Evolutionary conservation across 2,329 filamentous ascomycete genomes (phyloP), one percentile per base, ranked within the genome.

Genomic region (Epichloe bromicola): DNA sequence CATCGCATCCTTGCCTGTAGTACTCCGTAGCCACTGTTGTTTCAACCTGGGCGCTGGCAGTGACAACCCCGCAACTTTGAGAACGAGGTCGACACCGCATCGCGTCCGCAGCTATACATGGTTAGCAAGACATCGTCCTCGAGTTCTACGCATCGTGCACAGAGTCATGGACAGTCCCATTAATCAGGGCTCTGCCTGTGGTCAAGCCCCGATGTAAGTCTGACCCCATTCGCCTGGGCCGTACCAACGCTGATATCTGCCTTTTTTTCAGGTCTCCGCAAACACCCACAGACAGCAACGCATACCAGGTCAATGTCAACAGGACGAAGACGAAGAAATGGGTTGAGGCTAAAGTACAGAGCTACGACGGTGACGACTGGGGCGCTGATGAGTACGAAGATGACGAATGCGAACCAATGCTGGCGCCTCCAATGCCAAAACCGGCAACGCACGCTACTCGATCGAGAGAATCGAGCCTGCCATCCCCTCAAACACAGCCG

Each of bases 331-430:
- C 90, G 51, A 86, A 84, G 69, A 95, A 95, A 78, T 97, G 91
- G 91, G 85, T 91, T 38, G 85, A 95, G 61, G 91, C 91, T 37
- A 91, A 90, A 67, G 76, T 81, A 53, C 83, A 86, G 59, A 86
- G 81, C 63, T 97, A 97, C 63, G 90, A 91, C 61, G 91, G 90
- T 56, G 89, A 94, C 60, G 91, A 95, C 62, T 96, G 91, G 90
- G 91, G 88, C 37, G 85, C 75, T 51, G 81, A 84, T 37, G 79
- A 83, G 8, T 77, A 80, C 52, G 77, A 80, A n/a, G 78, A 82
- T 50, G 76, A 79, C 40, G 68, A 72, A 41, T 66, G 68, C 26
- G 67, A 70, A 47, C 68, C 72, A 34, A 59, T 49, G 19, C 44
- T 48, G 5, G 39, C 39, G 15, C 30, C 46, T 12, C 20, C 45